Evolutionary conservation across 164 flowering plant species (phyloP).

Genomic region (Buxus sempervirens): DNA sequence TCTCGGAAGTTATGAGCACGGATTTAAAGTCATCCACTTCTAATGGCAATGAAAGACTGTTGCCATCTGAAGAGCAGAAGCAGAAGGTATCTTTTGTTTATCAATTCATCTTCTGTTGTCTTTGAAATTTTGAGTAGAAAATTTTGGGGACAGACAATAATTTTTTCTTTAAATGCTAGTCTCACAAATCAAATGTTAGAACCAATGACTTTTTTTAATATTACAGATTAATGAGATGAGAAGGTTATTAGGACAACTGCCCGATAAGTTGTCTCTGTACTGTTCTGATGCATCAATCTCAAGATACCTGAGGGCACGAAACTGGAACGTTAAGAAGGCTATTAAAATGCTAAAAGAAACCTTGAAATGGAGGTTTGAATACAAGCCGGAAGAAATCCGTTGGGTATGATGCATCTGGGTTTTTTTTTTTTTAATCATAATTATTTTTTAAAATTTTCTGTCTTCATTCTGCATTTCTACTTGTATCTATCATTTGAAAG

Average conservation of each 20-base stretch:
- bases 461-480: background rate
- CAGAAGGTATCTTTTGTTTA: conserved; percentile 43
- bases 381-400: conserved; percentile 86
- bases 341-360: conserved; percentile 81
- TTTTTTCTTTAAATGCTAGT: background rate
- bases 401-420: conserved; percentile 54
- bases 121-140: background rate
- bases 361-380: conserved; percentile 79
- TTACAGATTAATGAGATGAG: conserved; percentile 80
- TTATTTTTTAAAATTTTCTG: no score
- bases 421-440: background rate
- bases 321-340: conserved; percentile 90
- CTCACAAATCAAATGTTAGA: background rate
- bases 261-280: conserved; percentile 54
- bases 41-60: conserved; percentile 38
- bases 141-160: background rate
- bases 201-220: background rate
- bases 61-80: conserved; percentile 43
- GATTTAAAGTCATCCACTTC: conserved; percentile 32
- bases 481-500: background rate
- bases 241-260: conserved; percentile 45
- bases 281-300: conserved; percentile 72
- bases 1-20: conserved; percentile 34
- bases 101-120: background rate
- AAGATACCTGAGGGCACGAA: conserved; percentile 70